A percentile compares a stretch with the other conserved stretches of the same genome.
Evolutionary conservation across 805 yeast genomes (phyloP).

Genomic region (Candida sithepensis): DNA sequence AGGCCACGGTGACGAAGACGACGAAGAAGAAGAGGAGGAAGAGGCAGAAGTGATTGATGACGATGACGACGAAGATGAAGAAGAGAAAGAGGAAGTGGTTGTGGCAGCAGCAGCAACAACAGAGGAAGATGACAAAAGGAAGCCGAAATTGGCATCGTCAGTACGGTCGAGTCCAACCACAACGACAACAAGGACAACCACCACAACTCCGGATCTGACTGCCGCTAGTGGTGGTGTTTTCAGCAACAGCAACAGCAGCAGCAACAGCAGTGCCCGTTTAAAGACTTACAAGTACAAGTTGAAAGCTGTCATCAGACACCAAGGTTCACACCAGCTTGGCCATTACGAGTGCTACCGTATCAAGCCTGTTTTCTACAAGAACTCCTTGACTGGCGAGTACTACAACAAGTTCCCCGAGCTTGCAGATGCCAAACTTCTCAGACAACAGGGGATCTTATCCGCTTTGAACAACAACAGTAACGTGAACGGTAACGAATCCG

Average conservation of each 20-base stretch:
- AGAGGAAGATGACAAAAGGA: too few species aligned
- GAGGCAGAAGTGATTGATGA: conserved; percentile 2
- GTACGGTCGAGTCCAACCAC: too few species aligned
- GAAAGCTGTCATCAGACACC: conserved; percentile 74
- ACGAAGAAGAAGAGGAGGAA: conserved; percentile 9
- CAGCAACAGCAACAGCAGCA: not conserved
- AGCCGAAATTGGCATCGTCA: too few species aligned
- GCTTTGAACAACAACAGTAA: not conserved
- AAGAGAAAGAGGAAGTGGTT: conserved; percentile 9
- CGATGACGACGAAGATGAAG: conserved; percentile 11
- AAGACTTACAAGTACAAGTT: conserved; percentile 46
- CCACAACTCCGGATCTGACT: not conserved
- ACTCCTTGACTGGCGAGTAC: conserved; percentile 25
- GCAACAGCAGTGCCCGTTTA: not conserved
- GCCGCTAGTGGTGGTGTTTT: not conserved
- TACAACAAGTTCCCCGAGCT: conserved; percentile 19
- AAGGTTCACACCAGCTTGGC: conserved; percentile 84
- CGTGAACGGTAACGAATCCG: not conserved
- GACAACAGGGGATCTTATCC: conserved; percentile 7
- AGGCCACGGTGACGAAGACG: conserved; percentile 15
- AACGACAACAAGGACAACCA: too few species aligned
- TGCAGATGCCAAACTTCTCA: not conserved
- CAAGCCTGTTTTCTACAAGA: conserved; percentile 60
- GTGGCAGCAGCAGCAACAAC: not conserved
- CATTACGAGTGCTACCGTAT: conserved; percentile 87